Conservation (phyloP, 1,284 basidiomycete species). For the Pseudozyma sp. region DNA sequence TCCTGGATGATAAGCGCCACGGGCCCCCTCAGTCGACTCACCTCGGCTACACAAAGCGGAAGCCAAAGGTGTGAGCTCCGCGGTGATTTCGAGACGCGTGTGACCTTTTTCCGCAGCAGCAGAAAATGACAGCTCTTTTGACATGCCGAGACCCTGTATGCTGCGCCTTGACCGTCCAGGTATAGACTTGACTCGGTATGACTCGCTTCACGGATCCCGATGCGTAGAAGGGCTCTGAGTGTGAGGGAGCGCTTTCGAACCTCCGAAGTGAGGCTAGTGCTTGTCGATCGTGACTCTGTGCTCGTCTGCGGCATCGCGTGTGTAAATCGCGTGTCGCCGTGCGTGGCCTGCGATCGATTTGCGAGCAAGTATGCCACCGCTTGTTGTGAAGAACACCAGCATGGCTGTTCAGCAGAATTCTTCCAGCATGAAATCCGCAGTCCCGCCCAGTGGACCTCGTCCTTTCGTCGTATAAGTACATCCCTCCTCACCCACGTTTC, state of each 20-base stretch:
- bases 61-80: slow-evolving; percentile 1
- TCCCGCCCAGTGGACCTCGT: no score
- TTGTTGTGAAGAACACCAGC: no score
- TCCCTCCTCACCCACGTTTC: not conserved
- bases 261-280: not conserved
- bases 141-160: not conserved
- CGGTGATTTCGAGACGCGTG: slow-evolving; percentile 6
- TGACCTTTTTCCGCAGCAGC: not conserved
- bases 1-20: no score
- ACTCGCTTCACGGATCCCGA: not conserved
- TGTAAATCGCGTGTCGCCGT: not conserved
- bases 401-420: not conserved
- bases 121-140: slow-evolving; percentile 10
- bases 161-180: no score
- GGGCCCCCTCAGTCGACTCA: not conserved
- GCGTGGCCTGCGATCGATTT: not conserved
- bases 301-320: no score
- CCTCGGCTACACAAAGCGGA: slow-evolving; percentile 1
- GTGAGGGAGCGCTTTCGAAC: not conserved
- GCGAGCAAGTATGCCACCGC: no score
- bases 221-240: no score
- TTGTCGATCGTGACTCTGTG: not conserved
- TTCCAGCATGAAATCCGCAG: not conserved
- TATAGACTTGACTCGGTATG: not conserved
- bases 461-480: not conserved